A percentile compares a stretch with the other conserved stretches of the same genome.
Evolutionary conservation across 1,284 basidiomycete genomes (phyloP).

Genomic region (Marasmius sp.): DNA sequence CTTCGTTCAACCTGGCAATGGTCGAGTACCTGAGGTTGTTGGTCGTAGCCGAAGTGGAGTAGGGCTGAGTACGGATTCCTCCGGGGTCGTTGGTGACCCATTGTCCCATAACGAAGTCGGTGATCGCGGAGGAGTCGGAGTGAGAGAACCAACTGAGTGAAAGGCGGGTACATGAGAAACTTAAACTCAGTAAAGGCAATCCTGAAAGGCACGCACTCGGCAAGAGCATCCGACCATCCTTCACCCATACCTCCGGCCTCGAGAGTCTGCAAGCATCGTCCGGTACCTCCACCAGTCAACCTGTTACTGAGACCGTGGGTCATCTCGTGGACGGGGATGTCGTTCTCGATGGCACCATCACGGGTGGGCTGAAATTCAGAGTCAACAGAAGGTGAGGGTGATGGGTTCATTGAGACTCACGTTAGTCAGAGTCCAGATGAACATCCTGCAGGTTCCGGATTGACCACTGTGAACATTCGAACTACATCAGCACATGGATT

Average conservation of each 20-base stretch:
- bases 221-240: slow-evolving; percentile 55
- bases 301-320: slow-evolving; percentile 41
- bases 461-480: slow-evolving; percentile 23
- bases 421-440: slow-evolving; percentile 35
- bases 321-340: slow-evolving; percentile 37
- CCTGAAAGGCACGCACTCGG: slow-evolving; percentile 34
- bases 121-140: slow-evolving; percentile 24
- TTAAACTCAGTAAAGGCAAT: neutral
- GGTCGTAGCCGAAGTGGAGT: slow-evolving; percentile 36
- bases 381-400: neutral
- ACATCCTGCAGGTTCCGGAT: slow-evolving; percentile 31
- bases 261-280: slow-evolving; percentile 46
- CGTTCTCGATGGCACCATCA: slow-evolving; percentile 40
- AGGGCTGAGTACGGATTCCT: slow-evolving; percentile 39
- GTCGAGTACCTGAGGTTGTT: slow-evolving; percentile 42
- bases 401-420: slow-evolving; percentile 12
- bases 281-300: slow-evolving; percentile 45
- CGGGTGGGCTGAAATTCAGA: slow-evolving; percentile 22
- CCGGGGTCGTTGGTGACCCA: slow-evolving; percentile 29
- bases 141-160: slow-evolving; percentile 37
- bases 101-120: slow-evolving; percentile 40
- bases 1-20: slow-evolving; percentile 34
- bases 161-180: neutral
- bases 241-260: slow-evolving; percentile 55
- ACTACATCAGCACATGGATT: neutral